Base-by-base conservation (phyloP, 768 basidiomycete genomes). In the Kockovaella imperatae region DNA sequence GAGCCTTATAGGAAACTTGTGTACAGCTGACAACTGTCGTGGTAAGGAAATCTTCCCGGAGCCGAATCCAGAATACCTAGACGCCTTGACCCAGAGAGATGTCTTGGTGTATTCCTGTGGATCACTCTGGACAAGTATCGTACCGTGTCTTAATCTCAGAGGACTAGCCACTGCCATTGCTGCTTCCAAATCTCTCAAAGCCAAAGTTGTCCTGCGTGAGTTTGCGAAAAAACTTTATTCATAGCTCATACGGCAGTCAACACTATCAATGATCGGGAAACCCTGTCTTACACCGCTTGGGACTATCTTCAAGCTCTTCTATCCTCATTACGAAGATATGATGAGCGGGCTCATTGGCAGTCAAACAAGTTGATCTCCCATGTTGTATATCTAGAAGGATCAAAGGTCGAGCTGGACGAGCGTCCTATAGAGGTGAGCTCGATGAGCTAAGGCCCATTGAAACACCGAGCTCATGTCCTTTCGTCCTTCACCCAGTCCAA, bases 61-160 rank as follows among this genome's bases (percentile, higher is more conserved):
- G 34, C 88, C 90, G 0, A 93, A 91, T 67, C 79, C 82, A 1
- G 86, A 85, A 35, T 87, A 83, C 62, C 64, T 96, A 42, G 70
- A 78, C 11, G 77, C 78, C 43, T 73, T 93, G 8, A 70, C 72
- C 3, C 72, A 76, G 25, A 78, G 78, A 47, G 79, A 85, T 54
- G 74, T 84, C 2, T 74, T 96, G 24, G 81, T 96, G 2, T 95
- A 93, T 67, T 90, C 87, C 3, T 90, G 89, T 64, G 90, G 90
- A 4, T 93, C 89, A 1, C 74, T 96, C 6, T 96, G 87, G 87
- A 96, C 90, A 13, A 87, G 86, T 58, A 86, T 95, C 51, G 82
- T 90, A n/a, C 90, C 90, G 0, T 93, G 90, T 69, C 76, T 96
- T 21, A 85, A 88, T 1, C 72, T 96, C 24, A 80, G 81, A 46